phyloP scores from a whole-genome alignment of 2,329 filamentous ascomycete genomes.

The Penicillium freii region DNA sequence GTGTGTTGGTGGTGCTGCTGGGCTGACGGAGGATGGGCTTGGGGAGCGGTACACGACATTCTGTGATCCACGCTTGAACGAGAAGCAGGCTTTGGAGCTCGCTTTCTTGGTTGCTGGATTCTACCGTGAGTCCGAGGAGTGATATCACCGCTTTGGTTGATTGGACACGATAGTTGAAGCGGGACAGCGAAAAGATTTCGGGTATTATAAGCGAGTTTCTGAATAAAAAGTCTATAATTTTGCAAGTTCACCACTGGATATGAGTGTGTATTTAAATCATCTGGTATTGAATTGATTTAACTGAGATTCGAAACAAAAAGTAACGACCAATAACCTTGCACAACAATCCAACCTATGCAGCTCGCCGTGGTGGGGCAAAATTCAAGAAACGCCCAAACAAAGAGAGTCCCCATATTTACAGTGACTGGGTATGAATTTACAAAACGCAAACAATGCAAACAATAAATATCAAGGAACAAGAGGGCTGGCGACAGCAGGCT shows the following conservation, averaged over 20 bases:
- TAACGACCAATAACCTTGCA: neutral
- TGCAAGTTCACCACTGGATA: neutral
- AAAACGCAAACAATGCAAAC: conserved; percentile 6
- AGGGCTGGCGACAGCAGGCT: conserved; percentile 72
- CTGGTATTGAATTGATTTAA: neutral
- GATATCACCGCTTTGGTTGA: neutral
- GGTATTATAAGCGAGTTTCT: neutral
- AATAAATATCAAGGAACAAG: conserved; percentile 50
- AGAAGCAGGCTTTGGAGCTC: conserved; percentile 94
- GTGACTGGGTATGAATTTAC: conserved; percentile 14
- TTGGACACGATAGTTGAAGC: neutral
- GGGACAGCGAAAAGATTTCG: neutral
- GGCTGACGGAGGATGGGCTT: conserved; percentile 81
- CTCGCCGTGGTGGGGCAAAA: neutral
- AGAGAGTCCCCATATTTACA: conserved; percentile 22
- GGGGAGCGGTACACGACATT: conserved; percentile 91
- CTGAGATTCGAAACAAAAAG: neutral
- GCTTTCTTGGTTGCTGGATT: conserved; percentile 91
- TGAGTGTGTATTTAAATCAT: neutral
- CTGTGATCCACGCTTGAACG: conserved; percentile 92
- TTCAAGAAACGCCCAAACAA: conserved; percentile 8
- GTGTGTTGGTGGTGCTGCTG: conserved; percentile 86
- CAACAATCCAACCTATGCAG: neutral
- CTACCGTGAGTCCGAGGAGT: conserved; percentile 52
- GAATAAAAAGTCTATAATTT: neutral